Conservation (phyloP, 129 eudicot species). For the Pittosporum tobira region DNA sequence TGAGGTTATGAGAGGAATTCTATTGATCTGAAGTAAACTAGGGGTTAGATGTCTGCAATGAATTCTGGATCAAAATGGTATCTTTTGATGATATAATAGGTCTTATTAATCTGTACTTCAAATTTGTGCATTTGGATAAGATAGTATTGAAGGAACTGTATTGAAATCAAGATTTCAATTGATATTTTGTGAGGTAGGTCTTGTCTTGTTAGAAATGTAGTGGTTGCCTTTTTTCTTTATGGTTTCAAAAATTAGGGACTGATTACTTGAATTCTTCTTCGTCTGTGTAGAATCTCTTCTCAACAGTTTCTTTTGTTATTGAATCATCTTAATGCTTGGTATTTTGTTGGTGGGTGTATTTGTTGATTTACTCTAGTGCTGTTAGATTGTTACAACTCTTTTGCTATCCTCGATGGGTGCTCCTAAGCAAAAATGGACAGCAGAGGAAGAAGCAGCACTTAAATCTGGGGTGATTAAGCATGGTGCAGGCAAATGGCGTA, state of each 20-base stretch:
- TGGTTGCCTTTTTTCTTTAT: no score
- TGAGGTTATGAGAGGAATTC: not conserved
- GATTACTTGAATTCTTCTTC: not conserved
- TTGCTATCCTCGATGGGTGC: conserved; percentile 32
- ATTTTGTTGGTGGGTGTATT: not conserved
- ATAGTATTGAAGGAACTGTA: not conserved
- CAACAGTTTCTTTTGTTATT: not conserved
- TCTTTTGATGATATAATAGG: not conserved
- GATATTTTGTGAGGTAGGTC: not conserved
- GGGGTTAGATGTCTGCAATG: conserved; percentile 1
- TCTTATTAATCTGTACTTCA: not conserved
- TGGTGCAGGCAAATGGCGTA: conserved; percentile 98
- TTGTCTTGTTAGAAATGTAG: no score
- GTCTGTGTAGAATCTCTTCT: not conserved
- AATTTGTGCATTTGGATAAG: not conserved
- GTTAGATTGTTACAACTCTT: conserved; percentile 8
- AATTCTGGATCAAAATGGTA: not conserved
- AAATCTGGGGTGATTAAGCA: conserved; percentile 91
- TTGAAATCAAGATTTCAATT: not conserved
- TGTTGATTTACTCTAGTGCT: not conserved
- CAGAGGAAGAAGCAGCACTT: conserved; percentile 98
- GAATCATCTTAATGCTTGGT: not conserved
- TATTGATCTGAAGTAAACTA: conserved; percentile 7
- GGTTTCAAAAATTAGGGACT: no score
- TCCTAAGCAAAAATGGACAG: conserved; percentile 95